A percentile compares a stretch with the other conserved stretches of the same genome.
Evolutionary conservation across 108 stramenopile species (phyloP).

Genomic region (Craspedostauros australis): DNA sequence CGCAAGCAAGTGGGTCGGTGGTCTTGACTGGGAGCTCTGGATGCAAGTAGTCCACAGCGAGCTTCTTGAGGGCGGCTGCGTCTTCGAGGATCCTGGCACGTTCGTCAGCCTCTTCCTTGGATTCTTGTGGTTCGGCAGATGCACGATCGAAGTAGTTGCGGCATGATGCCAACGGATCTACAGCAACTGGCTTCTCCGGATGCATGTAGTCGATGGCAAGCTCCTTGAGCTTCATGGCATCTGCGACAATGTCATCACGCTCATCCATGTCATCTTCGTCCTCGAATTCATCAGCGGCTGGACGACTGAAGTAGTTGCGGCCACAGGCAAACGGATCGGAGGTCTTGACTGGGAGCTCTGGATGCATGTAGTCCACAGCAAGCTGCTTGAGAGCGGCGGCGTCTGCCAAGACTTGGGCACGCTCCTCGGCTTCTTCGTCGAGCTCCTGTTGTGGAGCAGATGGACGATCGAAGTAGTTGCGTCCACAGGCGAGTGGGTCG

Average conservation of each 20-base stretch:
- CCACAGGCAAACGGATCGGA: slow-evolving; percentile 31
- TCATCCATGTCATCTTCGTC: slow-evolving; percentile 44
- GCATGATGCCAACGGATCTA: slow-evolving; percentile 31
- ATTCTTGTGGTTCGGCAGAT: slow-evolving; percentile 36
- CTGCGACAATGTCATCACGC: slow-evolving; percentile 45
- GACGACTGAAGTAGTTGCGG: slow-evolving; percentile 60
- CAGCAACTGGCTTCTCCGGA: slow-evolving; percentile 38
- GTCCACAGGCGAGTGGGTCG: slow-evolving; percentile 32
- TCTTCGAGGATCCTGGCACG: slow-evolving; percentile 18
- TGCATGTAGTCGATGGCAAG: slow-evolving; percentile 48
- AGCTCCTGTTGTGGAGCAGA: slow-evolving; percentile 53
- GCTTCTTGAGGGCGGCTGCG: slow-evolving; percentile 26
- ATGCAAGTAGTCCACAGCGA: slow-evolving; percentile 31
- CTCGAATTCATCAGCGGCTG: slow-evolving; percentile 51
- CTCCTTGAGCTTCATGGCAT: slow-evolving; percentile 39
- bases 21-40: slow-evolving; percentile 29
- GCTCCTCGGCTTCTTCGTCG: slow-evolving; percentile 30
- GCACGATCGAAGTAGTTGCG: slow-evolving; percentile 59
- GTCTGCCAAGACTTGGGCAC: slow-evolving; percentile 40
- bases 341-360: slow-evolving; percentile 36
- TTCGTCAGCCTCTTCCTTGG: slow-evolving; percentile 28
- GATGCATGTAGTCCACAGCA: slow-evolving; percentile 52
- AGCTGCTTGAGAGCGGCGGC: slow-evolving; percentile 39
- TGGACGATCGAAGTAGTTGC: slow-evolving; percentile 63
- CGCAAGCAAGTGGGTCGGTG: slow-evolving; percentile 23